Evolutionary conservation across 1,139 yeast species (phyloP), one percentile per base, ranked within the genome.

Genomic region (Pichia sp.): DNA sequence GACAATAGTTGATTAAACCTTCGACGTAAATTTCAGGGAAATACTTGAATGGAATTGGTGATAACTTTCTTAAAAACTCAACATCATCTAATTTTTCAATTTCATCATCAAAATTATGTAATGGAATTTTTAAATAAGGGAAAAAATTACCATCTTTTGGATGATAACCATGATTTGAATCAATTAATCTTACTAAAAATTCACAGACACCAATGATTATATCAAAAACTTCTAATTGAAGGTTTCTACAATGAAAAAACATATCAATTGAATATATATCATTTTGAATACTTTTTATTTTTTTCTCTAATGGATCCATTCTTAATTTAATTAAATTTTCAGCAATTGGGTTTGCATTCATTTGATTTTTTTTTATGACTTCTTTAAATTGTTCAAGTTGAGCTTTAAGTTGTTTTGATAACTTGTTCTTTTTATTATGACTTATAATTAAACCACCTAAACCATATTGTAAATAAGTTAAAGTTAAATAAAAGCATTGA

Each of bases 21-120:
- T 91, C 97, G 24, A 91, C 63, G 43, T 84, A 69, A 56, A 77
- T 86, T 61, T 91, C 98, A 0, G 99, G 99, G 48, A 71, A 82
- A 56, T 74, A 84, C 53, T 78, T 81, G 73, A 89, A 87, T 3
- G 93, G 93, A n/a, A 61, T 56, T 6, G 91, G 89, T 0, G 89
- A 72, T 49, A 78, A 67, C 6, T 72, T 64, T 53, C 82, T 74
- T 51, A 82, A 67, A 52, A 72, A 79, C 35, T 81, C 89, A 24
- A 78, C 76, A 59, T 81, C 83, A 54, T 82, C 91, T 37, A 82
- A 76, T 48, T 81, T 77, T 47, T 80, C 75, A 23, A 69, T 67
- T 31, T 76, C 73, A 27, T 72, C 67, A 24, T 58, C 62, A 11
- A 59, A 51, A 50, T 71, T 72, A 41, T 72, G 71, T 34, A 86